Conservation (phyloP, 495 filamentous ascomycete species). For the Daldinia vernicosa region DNA sequence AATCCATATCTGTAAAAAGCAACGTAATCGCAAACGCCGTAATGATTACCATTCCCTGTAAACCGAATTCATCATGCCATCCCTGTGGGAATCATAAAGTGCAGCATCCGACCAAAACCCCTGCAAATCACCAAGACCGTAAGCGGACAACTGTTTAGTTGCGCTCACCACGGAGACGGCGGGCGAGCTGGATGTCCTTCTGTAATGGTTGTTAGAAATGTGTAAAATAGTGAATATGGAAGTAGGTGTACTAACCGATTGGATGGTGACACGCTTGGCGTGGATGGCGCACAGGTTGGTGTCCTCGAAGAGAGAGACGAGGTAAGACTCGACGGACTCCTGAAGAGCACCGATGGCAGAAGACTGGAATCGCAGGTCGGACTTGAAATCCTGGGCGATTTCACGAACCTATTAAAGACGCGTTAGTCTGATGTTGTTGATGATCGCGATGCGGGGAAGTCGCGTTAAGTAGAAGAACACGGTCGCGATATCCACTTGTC, state of each 20-base stretch:
- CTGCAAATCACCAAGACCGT: slow-evolving; percentile 35
- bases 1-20: slow-evolving; percentile 43
- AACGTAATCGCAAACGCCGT: slow-evolving; percentile 55
- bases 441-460: slow-evolving; percentile 18
- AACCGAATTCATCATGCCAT: slow-evolving; percentile 49
- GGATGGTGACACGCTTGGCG: slow-evolving; percentile 99
- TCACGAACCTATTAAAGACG: slow-evolving; percentile 75
- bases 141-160: slow-evolving; percentile 52
- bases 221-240: slow-evolving; percentile 1
- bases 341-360: slow-evolving; percentile 99
- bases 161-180: slow-evolving; percentile 96
- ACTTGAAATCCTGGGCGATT: slow-evolving; percentile 99
- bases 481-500: background rate
- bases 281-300: slow-evolving; percentile 99
- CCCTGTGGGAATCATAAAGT: slow-evolving; percentile 46
- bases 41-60: slow-evolving; percentile 48
- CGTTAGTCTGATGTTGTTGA: slow-evolving; percentile 47
- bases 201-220: slow-evolving; percentile 54
- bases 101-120: slow-evolving; percentile 32
- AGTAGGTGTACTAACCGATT: slow-evolving; percentile 59
- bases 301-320: slow-evolving; percentile 99
- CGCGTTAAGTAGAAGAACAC: slow-evolving; percentile 6
- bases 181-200: slow-evolving; percentile 98
- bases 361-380: slow-evolving; percentile 99
- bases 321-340: slow-evolving; percentile 99